These are phyloP conservation scores for button mushroom (Agaricus bisporus) DNA, from an alignment of 768 basidiomycete genomes.

Conservation along the genomic window DNA sequence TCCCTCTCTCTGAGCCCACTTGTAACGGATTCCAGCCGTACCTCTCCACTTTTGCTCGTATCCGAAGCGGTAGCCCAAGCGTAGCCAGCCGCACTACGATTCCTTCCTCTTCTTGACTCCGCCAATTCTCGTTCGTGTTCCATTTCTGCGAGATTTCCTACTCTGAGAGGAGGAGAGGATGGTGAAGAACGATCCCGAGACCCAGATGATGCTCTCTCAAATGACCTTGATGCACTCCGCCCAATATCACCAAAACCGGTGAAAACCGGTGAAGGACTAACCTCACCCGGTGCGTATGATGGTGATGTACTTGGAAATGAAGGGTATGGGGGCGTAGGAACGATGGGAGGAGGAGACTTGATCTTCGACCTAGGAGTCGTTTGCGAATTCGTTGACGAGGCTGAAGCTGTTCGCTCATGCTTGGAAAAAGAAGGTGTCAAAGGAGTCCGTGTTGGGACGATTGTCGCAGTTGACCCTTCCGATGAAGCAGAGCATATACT, in stretches of 20 bases:
- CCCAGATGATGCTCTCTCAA: conserved; percentile 9
- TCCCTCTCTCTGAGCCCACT: conserved; percentile 14
- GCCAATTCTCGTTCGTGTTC: conserved; percentile 5
- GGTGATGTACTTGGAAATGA: conserved; percentile 11
- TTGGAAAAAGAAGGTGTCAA: conserved; percentile 1
- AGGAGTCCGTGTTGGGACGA: conserved; percentile 5
- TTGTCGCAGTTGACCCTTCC: conserved; percentile 9
- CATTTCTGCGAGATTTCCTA: background rate
- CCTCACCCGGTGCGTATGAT: conserved; percentile 9
- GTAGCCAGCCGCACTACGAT: background rate
- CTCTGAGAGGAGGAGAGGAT: conserved; percentile 1
- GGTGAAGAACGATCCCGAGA: conserved; percentile 4
- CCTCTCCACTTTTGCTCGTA: conserved; percentile 12
- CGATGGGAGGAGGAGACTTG: conserved; percentile 4
- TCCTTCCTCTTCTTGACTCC: conserved; percentile 6
- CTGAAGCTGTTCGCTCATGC: conserved; percentile 1
- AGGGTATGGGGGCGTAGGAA: conserved; percentile 10
- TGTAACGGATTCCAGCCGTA: conserved; percentile 12
- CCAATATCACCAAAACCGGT: background rate
- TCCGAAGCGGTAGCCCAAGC: background rate
- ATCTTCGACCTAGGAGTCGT: background rate
- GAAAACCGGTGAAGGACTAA: background rate
- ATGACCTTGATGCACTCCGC: conserved; percentile 3
- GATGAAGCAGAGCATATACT: conserved; percentile 11
- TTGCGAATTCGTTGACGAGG: conserved; percentile 1